Conservation (phyloP, 192 early-diverging fungal species). For the Bifiguratus adelaidae region DNA sequence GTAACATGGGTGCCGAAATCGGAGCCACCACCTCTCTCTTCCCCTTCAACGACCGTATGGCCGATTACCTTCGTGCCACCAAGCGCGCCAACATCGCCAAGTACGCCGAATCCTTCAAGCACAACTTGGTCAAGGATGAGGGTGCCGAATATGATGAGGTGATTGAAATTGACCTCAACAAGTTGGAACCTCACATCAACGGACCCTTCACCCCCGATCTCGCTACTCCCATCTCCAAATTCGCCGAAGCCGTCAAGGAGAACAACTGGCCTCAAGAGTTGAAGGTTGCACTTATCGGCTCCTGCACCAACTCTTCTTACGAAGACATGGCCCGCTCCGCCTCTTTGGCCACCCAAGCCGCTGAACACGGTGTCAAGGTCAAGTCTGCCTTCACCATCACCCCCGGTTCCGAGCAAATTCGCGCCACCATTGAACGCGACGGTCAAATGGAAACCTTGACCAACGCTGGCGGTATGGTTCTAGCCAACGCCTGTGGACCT, state of each 20-base stretch:
- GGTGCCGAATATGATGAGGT: conserved; percentile 86
- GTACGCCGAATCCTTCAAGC: conserved; percentile 67
- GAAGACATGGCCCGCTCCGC: conserved; percentile 96
- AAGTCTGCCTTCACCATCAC: conserved; percentile 85
- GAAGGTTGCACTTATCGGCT: conserved; percentile 89
- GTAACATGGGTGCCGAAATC: conserved; percentile 99
- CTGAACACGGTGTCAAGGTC: conserved; percentile 67
- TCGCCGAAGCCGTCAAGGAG: conserved; percentile 75
- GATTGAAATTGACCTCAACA: conserved; percentile 89
- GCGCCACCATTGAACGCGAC: conserved; percentile 91
- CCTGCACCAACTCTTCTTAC: conserved; percentile 98
- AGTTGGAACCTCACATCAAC: conserved; percentile 94
- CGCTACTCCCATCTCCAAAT: conserved; percentile 87
- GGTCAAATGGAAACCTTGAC: conserved; percentile 71
- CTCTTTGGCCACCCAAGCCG: conserved; percentile 75
- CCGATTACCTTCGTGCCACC: conserved; percentile 83
- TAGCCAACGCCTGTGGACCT: conserved; percentile 97
- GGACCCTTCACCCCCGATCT: conserved; percentile 95
- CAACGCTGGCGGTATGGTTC: conserved; percentile 73
- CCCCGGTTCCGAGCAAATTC: conserved; percentile 96
- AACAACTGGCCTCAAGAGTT: conserved; percentile 87
- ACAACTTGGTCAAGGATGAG: conserved; percentile 85
- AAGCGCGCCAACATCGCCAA: conserved; percentile 68
- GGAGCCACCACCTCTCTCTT: conserved; percentile 97
- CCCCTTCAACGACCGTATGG: conserved; percentile 91